phyloP scores from a whole-genome alignment of 1,284 basidiomycete species.

The Boletus sp. region DNA sequence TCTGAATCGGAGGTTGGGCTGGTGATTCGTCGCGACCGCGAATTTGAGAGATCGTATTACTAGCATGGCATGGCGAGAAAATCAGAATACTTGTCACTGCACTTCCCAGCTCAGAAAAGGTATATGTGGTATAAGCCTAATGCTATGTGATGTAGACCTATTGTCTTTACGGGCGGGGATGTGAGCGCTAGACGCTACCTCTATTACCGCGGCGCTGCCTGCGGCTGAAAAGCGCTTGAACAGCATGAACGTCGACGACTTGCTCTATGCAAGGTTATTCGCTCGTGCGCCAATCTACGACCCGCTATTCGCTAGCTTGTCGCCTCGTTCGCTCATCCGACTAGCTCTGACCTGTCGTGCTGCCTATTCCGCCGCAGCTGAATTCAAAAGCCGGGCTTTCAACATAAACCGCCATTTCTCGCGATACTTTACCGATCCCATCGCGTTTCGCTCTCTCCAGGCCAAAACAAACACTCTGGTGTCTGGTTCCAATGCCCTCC shows the following conservation, averaged over 20 bases:
- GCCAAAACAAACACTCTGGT: slow-evolving; percentile 41
- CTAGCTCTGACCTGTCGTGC: slow-evolving; percentile 19
- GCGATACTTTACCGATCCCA: slow-evolving; percentile 26
- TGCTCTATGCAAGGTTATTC: slow-evolving; percentile 8
- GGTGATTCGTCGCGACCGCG: too few relatives aligned
- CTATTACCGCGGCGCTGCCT: too few relatives aligned
- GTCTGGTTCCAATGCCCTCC: slow-evolving; percentile 48
- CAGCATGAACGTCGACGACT: neutral
- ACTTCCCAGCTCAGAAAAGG: too few relatives aligned
- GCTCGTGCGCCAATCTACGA: slow-evolving; percentile 23
- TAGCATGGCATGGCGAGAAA: too few relatives aligned
- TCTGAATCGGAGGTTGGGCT: too few relatives aligned
- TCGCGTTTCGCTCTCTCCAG: slow-evolving; percentile 43
- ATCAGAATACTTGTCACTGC: too few relatives aligned
- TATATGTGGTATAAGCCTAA: too few relatives aligned
- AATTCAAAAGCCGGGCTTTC: slow-evolving; percentile 20
- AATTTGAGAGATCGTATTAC: too few relatives aligned
- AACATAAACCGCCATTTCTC: slow-evolving; percentile 29
- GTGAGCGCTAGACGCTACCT: too few relatives aligned
- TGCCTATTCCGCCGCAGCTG: slow-evolving; percentile 1
- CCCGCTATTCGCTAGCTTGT: slow-evolving; percentile 15
- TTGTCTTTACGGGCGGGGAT: too few relatives aligned
- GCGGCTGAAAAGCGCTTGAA: too few relatives aligned
- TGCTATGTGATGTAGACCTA: too few relatives aligned
- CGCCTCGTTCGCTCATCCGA: slow-evolving; percentile 16